A percentile compares a stretch with the other conserved stretches of the same genome.
Evolutionary conservation across 2,329 filamentous ascomycete species (phyloP).

Genomic region (Claviceps arundinis): DNA sequence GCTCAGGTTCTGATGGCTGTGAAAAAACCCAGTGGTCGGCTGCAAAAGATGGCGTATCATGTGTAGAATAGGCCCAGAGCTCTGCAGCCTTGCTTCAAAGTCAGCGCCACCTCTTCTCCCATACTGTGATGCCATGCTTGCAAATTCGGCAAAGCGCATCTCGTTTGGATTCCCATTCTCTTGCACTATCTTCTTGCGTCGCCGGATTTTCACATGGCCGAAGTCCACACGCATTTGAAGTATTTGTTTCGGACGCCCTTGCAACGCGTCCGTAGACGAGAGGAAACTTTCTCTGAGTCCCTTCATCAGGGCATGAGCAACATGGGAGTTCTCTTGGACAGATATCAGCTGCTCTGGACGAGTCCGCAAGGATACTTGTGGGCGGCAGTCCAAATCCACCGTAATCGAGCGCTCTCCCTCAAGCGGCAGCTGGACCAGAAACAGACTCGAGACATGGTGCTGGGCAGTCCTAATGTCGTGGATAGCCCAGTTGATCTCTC

Average conservation of each 20-base stretch:
- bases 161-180: conserved; percentile 6
- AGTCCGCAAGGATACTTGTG: conserved; percentile 5
- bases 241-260: conserved; percentile 11
- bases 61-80: conserved; percentile 1
- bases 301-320: neutral
- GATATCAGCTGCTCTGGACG: neutral
- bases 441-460: conserved; percentile 12
- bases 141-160: conserved; percentile 14
- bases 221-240: conserved; percentile 21
- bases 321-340: neutral
- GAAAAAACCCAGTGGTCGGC: conserved; percentile 6
- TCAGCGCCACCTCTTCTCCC: conserved; percentile 17
- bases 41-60: conserved; percentile 6
- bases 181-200: conserved; percentile 13
- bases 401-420: conserved; percentile 9
- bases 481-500: conserved; percentile 18
- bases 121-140: conserved; percentile 14
- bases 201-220: conserved; percentile 15
- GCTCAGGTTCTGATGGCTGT: conserved; percentile 5
- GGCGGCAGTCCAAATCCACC: conserved; percentile 13
- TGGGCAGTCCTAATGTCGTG: conserved; percentile 19
- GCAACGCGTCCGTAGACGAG: conserved; percentile 13
- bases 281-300: neutral
- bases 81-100: conserved; percentile 11
- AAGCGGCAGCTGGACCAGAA: conserved; percentile 16